Evolutionary conservation across 106 monocot genomes (phyloP), one percentile per base, ranked within the genome.

Genomic region (Acorus gramineus): DNA sequence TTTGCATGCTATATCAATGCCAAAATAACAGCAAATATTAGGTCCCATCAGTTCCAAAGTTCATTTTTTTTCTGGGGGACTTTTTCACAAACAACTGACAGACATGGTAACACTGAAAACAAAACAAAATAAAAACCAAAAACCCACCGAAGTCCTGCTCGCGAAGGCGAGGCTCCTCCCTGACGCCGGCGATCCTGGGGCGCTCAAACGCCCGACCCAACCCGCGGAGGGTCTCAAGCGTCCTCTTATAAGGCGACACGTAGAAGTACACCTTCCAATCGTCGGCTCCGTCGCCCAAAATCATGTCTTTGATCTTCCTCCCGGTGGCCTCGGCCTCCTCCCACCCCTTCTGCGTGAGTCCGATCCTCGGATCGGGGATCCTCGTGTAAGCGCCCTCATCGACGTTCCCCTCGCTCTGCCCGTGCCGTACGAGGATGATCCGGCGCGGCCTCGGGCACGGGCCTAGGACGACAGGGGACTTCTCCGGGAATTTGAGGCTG

Each of bases 191-290:
- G 13, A 96, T 96, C 55, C 82, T 66, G 12, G 43, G 47, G 11
- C 76, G 67, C 65, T 90, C 87, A 57, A 90, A 96, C 8, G 90
- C 87, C 76, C 42, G 71, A 7, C 90, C 95, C 11, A 90, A 43
- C 11, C 95, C 90, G 43, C 74, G 66, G 4, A 96, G 80, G 12
- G 95, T 96, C 82, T 96, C 78, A 12, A 87, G 74, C 12, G 90
- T 85, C 45, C 95, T 60, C 68, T 74, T 73, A 69, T 96, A 96
- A 4, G 90, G 95, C 0, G 95, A 96, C 0, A 91, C 90, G 55
- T 96, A 96, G 68, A 96, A 96, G 70, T 96, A 96, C 0, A 90
- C 90, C 76, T 90, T 90, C 90, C 90, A 90, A 53, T 96, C 87
- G 43, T 79, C 74, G 6, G 51, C 81, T 11, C 52, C 62, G 47